Conservation (phyloP, 306 rosid species). For the Rosa chinensis region DNA sequence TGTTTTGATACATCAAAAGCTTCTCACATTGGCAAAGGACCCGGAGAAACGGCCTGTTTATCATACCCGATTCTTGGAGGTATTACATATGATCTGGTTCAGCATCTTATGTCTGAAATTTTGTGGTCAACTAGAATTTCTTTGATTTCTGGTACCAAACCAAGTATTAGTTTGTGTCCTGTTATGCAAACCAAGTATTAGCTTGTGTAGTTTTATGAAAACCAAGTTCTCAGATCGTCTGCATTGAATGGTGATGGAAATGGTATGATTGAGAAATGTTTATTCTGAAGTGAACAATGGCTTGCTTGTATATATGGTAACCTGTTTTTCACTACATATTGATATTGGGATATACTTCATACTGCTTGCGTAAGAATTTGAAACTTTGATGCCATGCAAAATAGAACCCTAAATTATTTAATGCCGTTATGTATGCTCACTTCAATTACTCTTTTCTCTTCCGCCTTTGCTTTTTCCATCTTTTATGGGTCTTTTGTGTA, state of each 20-base stretch:
- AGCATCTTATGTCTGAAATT: background rate
- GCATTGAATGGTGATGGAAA: background rate
- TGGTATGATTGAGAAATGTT: background rate
- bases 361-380: background rate
- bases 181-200: background rate
- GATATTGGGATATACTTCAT: background rate
- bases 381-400: background rate
- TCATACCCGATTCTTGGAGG: slow-evolving; percentile 92
- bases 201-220: background rate
- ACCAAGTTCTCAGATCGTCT: background rate
- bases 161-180: slow-evolving; percentile 7
- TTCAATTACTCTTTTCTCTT: background rate
- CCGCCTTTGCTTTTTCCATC: background rate
- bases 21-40: slow-evolving; percentile 82
- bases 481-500: slow-evolving; percentile 1
- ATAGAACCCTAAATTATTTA: background rate
- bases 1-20: slow-evolving; percentile 77
- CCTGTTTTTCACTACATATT: background rate
- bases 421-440: background rate
- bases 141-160: slow-evolving; percentile 4
- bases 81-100: slow-evolving; percentile 30
- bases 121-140: background rate
- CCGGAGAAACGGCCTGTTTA: slow-evolving; percentile 91
- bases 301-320: background rate
- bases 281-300: background rate